phyloP scores from a whole-genome alignment of 2,329 filamentous ascomycete species.

The Alternaria postmessia region DNA sequence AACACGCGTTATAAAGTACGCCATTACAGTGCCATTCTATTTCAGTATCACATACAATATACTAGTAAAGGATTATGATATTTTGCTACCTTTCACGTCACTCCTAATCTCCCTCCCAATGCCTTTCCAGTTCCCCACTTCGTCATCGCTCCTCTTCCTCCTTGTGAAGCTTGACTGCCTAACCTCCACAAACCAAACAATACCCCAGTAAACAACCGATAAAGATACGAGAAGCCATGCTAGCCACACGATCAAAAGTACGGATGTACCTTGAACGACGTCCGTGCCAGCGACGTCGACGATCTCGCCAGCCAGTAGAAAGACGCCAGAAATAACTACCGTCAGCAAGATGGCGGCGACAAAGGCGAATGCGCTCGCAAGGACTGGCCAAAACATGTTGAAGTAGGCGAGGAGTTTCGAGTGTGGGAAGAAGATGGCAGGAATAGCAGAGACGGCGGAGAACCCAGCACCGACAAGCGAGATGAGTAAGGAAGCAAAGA shows the following conservation, averaged over 20 bases:
- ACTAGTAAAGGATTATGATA: neutral
- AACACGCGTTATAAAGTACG: too few relatives aligned
- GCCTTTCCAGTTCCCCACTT: constrained; percentile 35
- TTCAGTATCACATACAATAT: neutral
- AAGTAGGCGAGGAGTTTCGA: constrained; percentile 33
- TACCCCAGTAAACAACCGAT: constrained; percentile 27
- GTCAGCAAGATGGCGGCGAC: constrained; percentile 28
- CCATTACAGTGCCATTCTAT: neutral
- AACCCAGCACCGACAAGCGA: constrained; percentile 23
- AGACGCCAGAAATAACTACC: constrained; percentile 14
- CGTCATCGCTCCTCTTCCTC: constrained; percentile 25
- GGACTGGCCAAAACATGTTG: constrained; percentile 22
- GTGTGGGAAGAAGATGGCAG: constrained; percentile 30
- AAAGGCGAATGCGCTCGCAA: constrained; percentile 19
- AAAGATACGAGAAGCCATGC: constrained; percentile 19
- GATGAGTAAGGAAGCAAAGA: constrained; percentile 32
- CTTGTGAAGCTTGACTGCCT: constrained; percentile 25
- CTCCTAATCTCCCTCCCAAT: constrained; percentile 24
- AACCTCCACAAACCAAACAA: constrained; percentile 40
- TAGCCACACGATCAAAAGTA: constrained; percentile 33
- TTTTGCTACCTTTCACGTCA: constrained; percentile 25
- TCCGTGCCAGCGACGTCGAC: constrained; percentile 16
- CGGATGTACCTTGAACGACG: constrained; percentile 17
- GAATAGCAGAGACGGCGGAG: constrained; percentile 18
- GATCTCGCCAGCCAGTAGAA: constrained; percentile 12